A percentile compares a stretch with the other conserved stretches of the same genome.
Evolutionary conservation across 345 rosid genomes (phyloP).

Genomic region (Excoecaria cochinchinensis): DNA sequence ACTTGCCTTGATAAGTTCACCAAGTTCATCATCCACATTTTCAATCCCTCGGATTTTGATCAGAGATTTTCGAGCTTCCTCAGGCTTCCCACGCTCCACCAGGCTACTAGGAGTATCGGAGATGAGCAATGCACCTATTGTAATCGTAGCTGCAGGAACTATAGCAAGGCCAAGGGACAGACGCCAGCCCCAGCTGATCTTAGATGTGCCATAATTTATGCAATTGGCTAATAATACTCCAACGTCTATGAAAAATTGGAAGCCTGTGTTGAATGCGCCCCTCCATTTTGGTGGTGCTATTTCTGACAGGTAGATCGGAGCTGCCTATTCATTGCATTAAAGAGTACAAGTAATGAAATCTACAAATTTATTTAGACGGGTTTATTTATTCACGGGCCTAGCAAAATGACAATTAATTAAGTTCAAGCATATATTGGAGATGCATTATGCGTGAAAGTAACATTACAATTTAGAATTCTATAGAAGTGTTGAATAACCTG

Average conservation of each 20-base stretch:
- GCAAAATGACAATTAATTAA: no score
- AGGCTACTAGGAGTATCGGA: constrained; percentile 75
- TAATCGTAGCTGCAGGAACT: constrained; percentile 69
- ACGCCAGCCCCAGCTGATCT: constrained; percentile 71
- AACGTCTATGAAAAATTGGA: constrained; percentile 68
- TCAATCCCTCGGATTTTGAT: constrained; percentile 44
- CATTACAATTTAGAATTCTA: no score
- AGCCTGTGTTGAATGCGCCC: constrained; percentile 78
- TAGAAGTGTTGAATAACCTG: constrained; percentile 39
- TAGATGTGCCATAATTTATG: constrained; percentile 58
- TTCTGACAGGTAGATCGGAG: constrained; percentile 82
- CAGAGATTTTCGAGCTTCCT: constrained; percentile 51
- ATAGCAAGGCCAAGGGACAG: constrained; percentile 72
- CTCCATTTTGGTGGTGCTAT: constrained; percentile 88
- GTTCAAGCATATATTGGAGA: no score
- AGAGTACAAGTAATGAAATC: no score
- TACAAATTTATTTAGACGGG: neutral
- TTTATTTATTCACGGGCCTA: no score
- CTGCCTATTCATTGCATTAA: constrained; percentile 44
- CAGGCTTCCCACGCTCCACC: constrained; percentile 58
- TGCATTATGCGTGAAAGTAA: no score
- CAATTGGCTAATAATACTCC: constrained; percentile 69
- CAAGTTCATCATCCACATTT: constrained; percentile 53
- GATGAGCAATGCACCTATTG: constrained; percentile 62
- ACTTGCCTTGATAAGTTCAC: constrained; percentile 47